These are phyloP conservation scores for Colletotrichum tabaci DNA, from an alignment of 2,329 filamentous ascomycete genomes.

Conservation along the genomic window DNA sequence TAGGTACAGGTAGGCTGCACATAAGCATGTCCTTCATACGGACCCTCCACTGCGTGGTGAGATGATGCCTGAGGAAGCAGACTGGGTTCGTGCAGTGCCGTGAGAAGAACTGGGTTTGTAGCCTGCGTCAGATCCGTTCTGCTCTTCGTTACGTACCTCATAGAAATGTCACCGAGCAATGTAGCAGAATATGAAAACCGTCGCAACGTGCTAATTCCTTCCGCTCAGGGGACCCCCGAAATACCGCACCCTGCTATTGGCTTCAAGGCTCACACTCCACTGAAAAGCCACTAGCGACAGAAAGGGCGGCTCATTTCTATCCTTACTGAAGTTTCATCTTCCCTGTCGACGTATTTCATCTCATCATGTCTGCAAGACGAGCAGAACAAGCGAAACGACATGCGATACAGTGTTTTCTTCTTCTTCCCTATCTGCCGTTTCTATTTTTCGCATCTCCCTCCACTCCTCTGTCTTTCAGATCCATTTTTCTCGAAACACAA, in stretches of 20 bases:
- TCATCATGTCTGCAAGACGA: slow-evolving; percentile 12
- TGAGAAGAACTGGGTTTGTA: background rate
- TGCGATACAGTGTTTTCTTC: background rate
- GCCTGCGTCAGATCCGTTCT: slow-evolving; percentile 12
- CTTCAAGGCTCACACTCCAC: background rate
- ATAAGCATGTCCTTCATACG: background rate
- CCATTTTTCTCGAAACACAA: slow-evolving; percentile 39
- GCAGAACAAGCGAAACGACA: background rate
- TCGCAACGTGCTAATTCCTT: background rate
- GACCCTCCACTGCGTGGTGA: too few species aligned
- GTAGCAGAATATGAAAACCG: background rate
- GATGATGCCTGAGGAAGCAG: background rate
- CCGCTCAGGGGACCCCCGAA: background rate
- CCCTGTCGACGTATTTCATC: slow-evolving; percentile 36
- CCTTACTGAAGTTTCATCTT: slow-evolving; percentile 39
- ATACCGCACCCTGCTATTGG: background rate
- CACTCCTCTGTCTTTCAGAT: slow-evolving; percentile 10
- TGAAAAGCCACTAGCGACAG: slow-evolving; percentile 12
- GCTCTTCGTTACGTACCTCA: background rate
- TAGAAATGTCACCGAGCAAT: background rate
- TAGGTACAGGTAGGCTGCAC: background rate
- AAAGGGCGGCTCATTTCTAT: slow-evolving; percentile 12
- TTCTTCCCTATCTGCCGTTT: slow-evolving; percentile 1
- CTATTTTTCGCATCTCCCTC: slow-evolving; percentile 37
- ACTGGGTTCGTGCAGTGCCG: background rate